Evolutionary conservation across 345 rosid species (phyloP).

Genomic region (Raphanus raphanistrum): DNA sequence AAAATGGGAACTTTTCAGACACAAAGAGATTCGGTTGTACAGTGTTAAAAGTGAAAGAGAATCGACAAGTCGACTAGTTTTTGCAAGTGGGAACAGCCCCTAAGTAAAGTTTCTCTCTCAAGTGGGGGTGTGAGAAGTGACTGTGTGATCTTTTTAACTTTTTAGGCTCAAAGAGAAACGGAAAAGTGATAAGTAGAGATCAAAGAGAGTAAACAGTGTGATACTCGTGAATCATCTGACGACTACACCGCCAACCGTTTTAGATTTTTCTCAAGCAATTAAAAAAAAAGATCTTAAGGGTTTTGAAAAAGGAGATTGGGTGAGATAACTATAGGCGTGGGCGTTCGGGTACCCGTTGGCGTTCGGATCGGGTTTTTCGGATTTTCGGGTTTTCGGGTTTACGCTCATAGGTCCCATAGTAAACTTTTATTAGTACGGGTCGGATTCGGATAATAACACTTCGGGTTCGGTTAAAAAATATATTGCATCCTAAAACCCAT

Average conservation of each 20-base stretch:
- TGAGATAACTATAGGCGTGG: too few species aligned
- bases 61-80: slow-evolving; percentile 26
- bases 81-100: neutral
- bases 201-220: slow-evolving; percentile 5
- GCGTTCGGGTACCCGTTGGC: too few species aligned
- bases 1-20: slow-evolving; percentile 4
- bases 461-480: too few species aligned
- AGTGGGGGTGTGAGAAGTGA: slow-evolving; percentile 19
- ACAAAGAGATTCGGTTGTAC: slow-evolving; percentile 10
- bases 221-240: slow-evolving; percentile 36
- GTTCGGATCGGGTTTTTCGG: too few species aligned
- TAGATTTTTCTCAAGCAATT: neutral
- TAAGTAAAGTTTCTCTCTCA: neutral
- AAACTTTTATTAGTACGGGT: too few species aligned
- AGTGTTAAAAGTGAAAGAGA: neutral
- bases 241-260: slow-evolving; percentile 5
- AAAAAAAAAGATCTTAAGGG: neutral
- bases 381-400: too few species aligned
- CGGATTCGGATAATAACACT: too few species aligned
- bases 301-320: too few species aligned
- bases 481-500: too few species aligned
- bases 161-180: neutral
- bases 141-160: slow-evolving; percentile 12
- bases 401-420: too few species aligned
- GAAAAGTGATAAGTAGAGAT: slow-evolving; percentile 10